Percentiles rank a stretch among this genome's conserved stretches.
phyloP scores from a whole-genome alignment of 2,329 filamentous ascomycete genomes.

The Aspergillus terreus region DNA sequence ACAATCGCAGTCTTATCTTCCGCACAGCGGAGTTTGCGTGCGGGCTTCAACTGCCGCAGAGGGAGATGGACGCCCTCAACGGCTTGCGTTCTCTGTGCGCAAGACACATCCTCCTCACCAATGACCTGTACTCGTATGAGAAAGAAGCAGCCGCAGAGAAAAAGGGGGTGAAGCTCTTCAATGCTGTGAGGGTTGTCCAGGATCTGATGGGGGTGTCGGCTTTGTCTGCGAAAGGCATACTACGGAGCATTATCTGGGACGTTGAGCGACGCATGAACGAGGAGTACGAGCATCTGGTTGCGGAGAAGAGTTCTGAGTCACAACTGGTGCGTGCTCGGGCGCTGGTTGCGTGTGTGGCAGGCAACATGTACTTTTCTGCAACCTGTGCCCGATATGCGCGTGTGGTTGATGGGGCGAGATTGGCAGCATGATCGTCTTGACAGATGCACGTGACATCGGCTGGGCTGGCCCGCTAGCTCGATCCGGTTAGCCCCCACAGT shows the following conservation, averaged over 20 bases:
- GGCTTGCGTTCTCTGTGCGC: conserved; percentile 6
- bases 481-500: not conserved
- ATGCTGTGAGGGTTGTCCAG: conserved; percentile 10
- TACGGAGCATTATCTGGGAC: conserved; percentile 7
- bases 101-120: conserved; percentile 11
- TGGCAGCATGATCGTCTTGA: not conserved
- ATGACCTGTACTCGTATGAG: conserved; percentile 15
- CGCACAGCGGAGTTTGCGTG: conserved; percentile 9
- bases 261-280: conserved; percentile 9
- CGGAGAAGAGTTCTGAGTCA: not conserved
- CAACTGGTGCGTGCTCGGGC: conserved; percentile 8
- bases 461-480: too few species aligned
- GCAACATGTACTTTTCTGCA: conserved; percentile 16
- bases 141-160: conserved; percentile 10
- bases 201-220: not conserved
- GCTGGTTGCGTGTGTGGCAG: conserved; percentile 6
- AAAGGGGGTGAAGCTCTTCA: conserved; percentile 4
- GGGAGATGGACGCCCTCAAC: not conserved
- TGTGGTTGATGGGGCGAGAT: conserved; percentile 7
- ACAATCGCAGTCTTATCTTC: conserved; percentile 1
- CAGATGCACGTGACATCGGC: too few species aligned
- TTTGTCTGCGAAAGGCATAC: not conserved
- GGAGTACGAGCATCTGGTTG: conserved; percentile 5
- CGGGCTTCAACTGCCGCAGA: not conserved
- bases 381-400: conserved; percentile 10